phyloP scores from a whole-genome alignment of 768 basidiomycete genomes.

The Daedaleopsis nitida region DNA sequence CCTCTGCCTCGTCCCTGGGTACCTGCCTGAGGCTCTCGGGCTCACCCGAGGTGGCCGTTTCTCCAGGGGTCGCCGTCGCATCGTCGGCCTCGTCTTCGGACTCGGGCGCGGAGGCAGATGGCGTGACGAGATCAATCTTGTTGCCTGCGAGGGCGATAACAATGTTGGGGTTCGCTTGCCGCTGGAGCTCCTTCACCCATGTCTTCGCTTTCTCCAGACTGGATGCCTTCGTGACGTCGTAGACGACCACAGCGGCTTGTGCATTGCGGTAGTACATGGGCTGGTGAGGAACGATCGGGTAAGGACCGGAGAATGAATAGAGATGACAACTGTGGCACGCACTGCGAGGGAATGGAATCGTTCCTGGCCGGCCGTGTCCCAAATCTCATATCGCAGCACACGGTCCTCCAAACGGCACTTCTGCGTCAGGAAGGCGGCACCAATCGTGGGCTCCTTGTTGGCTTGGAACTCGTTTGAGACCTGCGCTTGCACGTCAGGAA shows the following conservation, averaged over 20 bases:
- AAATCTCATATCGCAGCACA: slow-evolving; percentile 92
- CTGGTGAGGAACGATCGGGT: slow-evolving; percentile 37
- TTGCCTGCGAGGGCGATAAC: slow-evolving; percentile 98
- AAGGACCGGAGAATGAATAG: not conserved
- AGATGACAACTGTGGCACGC: slow-evolving; percentile 35
- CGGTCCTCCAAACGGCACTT: slow-evolving; percentile 95
- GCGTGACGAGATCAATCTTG: slow-evolving; percentile 89
- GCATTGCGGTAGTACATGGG: slow-evolving; percentile 99
- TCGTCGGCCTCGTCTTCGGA: slow-evolving; percentile 91
- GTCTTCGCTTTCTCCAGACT: slow-evolving; percentile 99
- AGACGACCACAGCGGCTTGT: slow-evolving; percentile 96
- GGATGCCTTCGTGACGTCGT: slow-evolving; percentile 94
- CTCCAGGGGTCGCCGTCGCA: slow-evolving; percentile 86
- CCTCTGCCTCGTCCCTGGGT: slow-evolving; percentile 91
- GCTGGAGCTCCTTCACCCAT: slow-evolving; percentile 98
- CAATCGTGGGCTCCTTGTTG: slow-evolving; percentile 99
- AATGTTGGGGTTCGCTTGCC: slow-evolving; percentile 98
- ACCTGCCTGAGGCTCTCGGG: slow-evolving; percentile 85
- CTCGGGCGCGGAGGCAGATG: slow-evolving; percentile 61
- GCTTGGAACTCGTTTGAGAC: slow-evolving; percentile 98
- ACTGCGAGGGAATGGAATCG: slow-evolving; percentile 97
- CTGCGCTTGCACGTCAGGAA: slow-evolving; percentile 37
- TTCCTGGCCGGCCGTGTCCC: slow-evolving; percentile 96
- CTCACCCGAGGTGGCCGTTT: slow-evolving; percentile 51
- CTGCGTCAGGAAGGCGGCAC: slow-evolving; percentile 94